Conservation (phyloP, 306 rosid species). For the Vigna hirtella region DNA sequence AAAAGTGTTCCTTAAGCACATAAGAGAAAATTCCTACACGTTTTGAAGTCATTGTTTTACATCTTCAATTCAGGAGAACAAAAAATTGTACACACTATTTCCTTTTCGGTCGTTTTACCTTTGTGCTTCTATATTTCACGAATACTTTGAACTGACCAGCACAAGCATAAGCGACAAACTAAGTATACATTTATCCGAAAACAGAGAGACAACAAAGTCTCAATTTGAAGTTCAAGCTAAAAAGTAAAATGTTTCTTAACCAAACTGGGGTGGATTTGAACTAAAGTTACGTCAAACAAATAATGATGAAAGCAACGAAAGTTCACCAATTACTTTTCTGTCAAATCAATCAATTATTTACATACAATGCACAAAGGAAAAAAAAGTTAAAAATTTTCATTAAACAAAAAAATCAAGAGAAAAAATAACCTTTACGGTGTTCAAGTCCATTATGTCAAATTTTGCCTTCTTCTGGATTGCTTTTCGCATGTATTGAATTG, state of each 20-base stretch:
- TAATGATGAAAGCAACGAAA: slow-evolving; percentile 4
- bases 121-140: too few relatives aligned
- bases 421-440: slow-evolving; percentile 73
- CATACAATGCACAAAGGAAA: background rate
- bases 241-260: background rate
- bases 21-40: background rate
- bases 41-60: background rate
- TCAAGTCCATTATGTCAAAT: slow-evolving; percentile 86
- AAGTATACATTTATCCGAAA: background rate
- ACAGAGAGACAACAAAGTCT: background rate
- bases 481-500: slow-evolving; percentile 92
- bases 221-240: background rate
- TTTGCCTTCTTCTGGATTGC: slow-evolving; percentile 93
- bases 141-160: too few relatives aligned
- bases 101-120: too few relatives aligned
- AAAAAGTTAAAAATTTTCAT: background rate
- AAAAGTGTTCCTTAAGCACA: background rate
- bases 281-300: background rate
- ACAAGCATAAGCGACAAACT: background rate
- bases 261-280: background rate
- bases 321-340: slow-evolving; percentile 1
- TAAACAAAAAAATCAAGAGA: slow-evolving; percentile 8
- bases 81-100: too few relatives aligned
- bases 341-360: slow-evolving; percentile 11
- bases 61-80: too few relatives aligned